Conservation (phyloP, 83 land plant genomes). For the Picea mariana region DNA sequence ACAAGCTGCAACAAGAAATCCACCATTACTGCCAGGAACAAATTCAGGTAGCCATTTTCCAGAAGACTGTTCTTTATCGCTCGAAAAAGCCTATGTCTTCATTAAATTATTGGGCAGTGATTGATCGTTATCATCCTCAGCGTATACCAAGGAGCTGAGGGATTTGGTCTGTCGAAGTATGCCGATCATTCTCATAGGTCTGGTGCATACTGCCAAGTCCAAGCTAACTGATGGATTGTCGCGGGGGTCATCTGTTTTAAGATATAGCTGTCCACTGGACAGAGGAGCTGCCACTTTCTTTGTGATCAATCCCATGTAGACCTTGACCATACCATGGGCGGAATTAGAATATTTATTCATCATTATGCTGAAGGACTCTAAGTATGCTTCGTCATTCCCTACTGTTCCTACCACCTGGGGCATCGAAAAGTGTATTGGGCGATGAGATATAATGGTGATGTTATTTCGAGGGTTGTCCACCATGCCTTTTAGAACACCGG, state of each 20-base stretch:
- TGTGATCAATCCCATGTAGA: not conserved
- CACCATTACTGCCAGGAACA: no score
- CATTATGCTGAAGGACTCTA: no score
- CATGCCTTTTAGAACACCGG: slow-evolving; percentile 25
- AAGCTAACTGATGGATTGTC: no score
- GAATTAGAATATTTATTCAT: no score
- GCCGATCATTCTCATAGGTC: not conserved
- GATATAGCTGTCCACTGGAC: not conserved
- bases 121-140: not conserved
- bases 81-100: no score
- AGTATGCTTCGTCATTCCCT: no score
- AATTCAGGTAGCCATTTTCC: no score
- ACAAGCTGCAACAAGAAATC: no score
- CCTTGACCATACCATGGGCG: not conserved
- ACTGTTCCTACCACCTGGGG: no score
- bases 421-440: no score
- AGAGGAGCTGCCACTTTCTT: not conserved
- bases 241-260: not conserved
- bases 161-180: not conserved
- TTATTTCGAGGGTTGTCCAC: slow-evolving; percentile 7
- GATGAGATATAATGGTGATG: no score
- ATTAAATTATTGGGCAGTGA: not conserved
- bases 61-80: no score
- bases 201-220: not conserved
- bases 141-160: not conserved